Conservation (phyloP, 2,329 filamentous ascomycete species). For the Paramyrothecium roridum region DNA sequence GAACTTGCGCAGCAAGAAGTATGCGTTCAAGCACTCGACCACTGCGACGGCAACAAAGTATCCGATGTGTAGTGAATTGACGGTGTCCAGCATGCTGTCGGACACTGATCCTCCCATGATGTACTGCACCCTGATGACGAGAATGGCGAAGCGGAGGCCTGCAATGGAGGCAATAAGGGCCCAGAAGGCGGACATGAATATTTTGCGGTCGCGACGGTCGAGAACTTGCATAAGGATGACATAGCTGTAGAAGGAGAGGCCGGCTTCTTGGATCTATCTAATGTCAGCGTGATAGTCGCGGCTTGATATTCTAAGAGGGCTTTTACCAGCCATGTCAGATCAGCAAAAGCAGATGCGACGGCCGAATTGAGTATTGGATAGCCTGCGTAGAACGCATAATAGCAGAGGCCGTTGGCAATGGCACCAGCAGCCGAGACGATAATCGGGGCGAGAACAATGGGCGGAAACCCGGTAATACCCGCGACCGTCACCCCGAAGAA, state of each 20-base stretch:
- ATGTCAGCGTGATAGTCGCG: background rate
- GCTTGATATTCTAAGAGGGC: background rate
- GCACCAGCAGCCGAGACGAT: constrained; percentile 32
- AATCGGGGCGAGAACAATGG: constrained; percentile 34
- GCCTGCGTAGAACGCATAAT: constrained; percentile 35
- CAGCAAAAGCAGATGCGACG: constrained; percentile 33
- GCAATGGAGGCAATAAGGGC: constrained; percentile 51
- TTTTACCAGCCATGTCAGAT: constrained; percentile 36
- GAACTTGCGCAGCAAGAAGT: constrained; percentile 36
- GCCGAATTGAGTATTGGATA: constrained; percentile 19
- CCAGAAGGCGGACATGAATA: constrained; percentile 53
- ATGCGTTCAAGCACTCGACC: constrained; percentile 34
- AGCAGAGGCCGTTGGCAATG: constrained; percentile 39
- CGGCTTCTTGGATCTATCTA: constrained; percentile 38
- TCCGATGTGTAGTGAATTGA: constrained; percentile 36
- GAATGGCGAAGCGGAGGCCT: constrained; percentile 41
- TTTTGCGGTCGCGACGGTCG: constrained; percentile 32
- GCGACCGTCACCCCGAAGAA: constrained; percentile 34
- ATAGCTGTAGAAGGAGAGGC: constrained; percentile 46
- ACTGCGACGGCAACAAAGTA: constrained; percentile 39
- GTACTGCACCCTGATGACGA: constrained; percentile 22
- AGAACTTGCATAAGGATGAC: constrained; percentile 50
- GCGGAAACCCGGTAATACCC: constrained; percentile 34
- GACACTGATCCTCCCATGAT: constrained; percentile 18
- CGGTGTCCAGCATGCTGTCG: constrained; percentile 19